Evolutionary conservation across 345 rosid genomes (phyloP).

Genomic region (Salix exigua): DNA sequence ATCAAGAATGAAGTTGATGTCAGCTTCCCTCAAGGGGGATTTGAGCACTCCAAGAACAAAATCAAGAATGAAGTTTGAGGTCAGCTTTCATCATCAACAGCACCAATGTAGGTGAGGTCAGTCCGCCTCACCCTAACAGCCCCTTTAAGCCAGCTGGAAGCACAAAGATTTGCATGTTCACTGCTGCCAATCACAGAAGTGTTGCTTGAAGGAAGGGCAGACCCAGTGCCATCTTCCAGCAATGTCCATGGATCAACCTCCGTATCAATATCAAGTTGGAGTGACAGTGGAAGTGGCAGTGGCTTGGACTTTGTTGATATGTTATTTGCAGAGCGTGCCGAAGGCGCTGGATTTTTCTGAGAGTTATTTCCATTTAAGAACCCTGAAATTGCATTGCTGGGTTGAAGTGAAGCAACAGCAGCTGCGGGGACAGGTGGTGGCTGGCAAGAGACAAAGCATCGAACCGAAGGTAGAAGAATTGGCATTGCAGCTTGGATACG

Average conservation of each 20-base stretch:
- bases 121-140: conserved; percentile 81
- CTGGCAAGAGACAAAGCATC: conserved; percentile 63
- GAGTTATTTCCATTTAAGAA: conserved; percentile 32
- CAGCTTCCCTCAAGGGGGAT: conserved; percentile 47
- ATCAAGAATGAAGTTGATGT: conserved; percentile 38
- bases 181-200: conserved; percentile 47
- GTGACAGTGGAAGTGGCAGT: conserved; percentile 26
- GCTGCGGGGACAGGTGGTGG: conserved; percentile 59
- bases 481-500: conserved; percentile 98
- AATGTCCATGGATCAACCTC: conserved; percentile 96
- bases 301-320: conserved; percentile 57
- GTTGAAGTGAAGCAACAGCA: conserved; percentile 60
- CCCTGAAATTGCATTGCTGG: conserved; percentile 43
- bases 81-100: conserved; percentile 93
- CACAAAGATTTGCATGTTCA: conserved; percentile 76
- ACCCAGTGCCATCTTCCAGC: conserved; percentile 86
- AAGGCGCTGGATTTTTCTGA: conserved; percentile 46
- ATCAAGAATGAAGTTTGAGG: conserved; percentile 32
- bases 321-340: conserved; percentile 37
- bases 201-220: conserved; percentile 54
- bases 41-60: conserved; percentile 23
- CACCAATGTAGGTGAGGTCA: conserved; percentile 77
- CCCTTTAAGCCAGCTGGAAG: conserved; percentile 92
- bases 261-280: conserved; percentile 51
- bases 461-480: conserved; percentile 52